phyloP scores from a whole-genome alignment of 140 eudicot species.

The Ambrosia hybrid region DNA sequence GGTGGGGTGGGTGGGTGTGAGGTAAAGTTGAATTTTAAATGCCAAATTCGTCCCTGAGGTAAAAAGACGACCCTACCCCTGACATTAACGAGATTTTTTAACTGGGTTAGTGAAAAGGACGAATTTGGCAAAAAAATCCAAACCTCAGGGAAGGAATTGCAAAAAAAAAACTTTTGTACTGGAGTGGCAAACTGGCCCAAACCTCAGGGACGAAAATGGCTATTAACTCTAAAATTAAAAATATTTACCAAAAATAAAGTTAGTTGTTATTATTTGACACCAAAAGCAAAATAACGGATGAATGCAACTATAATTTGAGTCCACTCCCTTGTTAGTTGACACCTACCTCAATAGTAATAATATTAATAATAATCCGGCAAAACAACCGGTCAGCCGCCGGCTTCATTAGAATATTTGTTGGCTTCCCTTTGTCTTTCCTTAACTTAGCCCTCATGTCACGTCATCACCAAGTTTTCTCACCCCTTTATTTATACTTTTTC shows the following conservation, averaged over 20 bases:
- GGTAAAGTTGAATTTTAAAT: too few species aligned
- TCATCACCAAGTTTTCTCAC: constrained; percentile 30
- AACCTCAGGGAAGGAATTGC: too few species aligned
- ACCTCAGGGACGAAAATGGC: too few species aligned
- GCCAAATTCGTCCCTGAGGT: too few species aligned
- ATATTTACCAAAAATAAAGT: background rate
- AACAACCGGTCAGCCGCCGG: constrained; percentile 24
- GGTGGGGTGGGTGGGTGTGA: too few species aligned
- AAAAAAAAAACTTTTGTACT: too few species aligned
- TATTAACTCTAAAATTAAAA: too few species aligned
- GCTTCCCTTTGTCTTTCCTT: constrained; percentile 21
- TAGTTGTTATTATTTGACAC: background rate
- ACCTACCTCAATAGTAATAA: constrained; percentile 3
- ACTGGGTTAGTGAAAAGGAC: too few species aligned
- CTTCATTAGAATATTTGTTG: constrained; percentile 10
- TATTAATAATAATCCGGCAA: constrained; percentile 27
- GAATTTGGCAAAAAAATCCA: too few species aligned
- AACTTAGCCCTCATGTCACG: constrained; percentile 18
- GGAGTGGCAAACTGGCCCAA: too few species aligned
- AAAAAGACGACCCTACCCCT: too few species aligned
- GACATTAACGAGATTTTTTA: too few species aligned
- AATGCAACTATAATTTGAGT: constrained; percentile 17
- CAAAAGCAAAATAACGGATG: constrained; percentile 6
- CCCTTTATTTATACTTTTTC: constrained; percentile 28
- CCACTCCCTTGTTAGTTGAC: constrained; percentile 20